phyloP scores from a whole-genome alignment of 2,329 filamentous ascomycete genomes.

The Trichoderma oligosporum region DNA sequence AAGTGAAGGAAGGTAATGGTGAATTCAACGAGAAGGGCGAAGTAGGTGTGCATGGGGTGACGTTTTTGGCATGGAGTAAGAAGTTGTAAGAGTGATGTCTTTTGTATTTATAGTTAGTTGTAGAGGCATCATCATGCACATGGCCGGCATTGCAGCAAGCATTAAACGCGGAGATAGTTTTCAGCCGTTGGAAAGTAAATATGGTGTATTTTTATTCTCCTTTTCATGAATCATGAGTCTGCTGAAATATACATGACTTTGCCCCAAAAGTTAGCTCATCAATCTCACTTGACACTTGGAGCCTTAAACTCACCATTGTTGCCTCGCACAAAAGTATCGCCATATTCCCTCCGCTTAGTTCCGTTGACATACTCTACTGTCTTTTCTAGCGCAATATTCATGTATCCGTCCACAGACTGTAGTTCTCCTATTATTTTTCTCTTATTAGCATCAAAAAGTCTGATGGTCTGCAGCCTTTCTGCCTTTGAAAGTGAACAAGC shows the following conservation, averaged over 20 bases:
- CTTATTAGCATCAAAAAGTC: not conserved
- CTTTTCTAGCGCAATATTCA: slow-evolving; percentile 98
- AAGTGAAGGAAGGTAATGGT: slow-evolving; percentile 49
- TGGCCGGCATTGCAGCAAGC: not conserved
- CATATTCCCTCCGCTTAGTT: slow-evolving; percentile 75
- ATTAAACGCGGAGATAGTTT: not conserved
- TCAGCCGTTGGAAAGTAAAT: not conserved
- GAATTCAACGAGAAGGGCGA: slow-evolving; percentile 59
- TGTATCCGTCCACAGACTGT: slow-evolving; percentile 96
- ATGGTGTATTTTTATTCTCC: not conserved
- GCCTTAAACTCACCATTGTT: slow-evolving; percentile 70
- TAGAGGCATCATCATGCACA: not conserved
- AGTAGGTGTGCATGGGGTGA: slow-evolving; percentile 61
- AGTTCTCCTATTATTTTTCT: slow-evolving; percentile 65
- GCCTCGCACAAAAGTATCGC: slow-evolving; percentile 91
- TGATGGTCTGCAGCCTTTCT: not conserved
- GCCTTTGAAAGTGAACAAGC: not conserved
- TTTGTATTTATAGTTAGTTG: not conserved
- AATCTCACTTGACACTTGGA: not conserved
- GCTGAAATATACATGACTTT: slow-evolving; percentile 69
- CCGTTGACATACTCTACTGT: slow-evolving; percentile 90
- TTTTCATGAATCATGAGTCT: slow-evolving; percentile 43
- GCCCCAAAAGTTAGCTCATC: slow-evolving; percentile 3
- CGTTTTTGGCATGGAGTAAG: slow-evolving; percentile 60
- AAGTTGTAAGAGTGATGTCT: slow-evolving; percentile 33